A percentile compares a stretch with the other conserved stretches of the same genome.
Evolutionary conservation across 176 grass and related monocot genomes (phyloP).

Genomic region (Lolium perenne): DNA sequence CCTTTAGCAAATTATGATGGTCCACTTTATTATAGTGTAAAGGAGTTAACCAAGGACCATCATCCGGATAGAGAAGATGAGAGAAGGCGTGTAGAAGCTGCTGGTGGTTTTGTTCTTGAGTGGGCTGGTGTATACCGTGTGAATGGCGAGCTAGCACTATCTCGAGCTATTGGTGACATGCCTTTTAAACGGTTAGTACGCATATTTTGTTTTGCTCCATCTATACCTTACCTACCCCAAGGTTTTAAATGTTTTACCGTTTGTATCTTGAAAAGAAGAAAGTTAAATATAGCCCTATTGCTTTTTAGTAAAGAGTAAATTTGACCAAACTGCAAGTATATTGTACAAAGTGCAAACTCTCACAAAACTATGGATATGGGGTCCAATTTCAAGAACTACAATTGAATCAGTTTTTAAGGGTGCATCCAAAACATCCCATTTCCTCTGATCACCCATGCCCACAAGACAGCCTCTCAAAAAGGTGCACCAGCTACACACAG

Average conservation of each 20-base stretch:
- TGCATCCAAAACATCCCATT: background rate
- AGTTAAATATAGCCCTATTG: constrained; percentile 22
- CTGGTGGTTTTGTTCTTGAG: constrained; percentile 87
- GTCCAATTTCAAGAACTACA: background rate
- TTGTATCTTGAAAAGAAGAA: constrained; percentile 14
- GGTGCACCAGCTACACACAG: background rate
- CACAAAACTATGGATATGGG: background rate
- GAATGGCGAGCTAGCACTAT: constrained; percentile 88
- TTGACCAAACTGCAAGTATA: constrained; percentile 3
- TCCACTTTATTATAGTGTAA: constrained; percentile 72
- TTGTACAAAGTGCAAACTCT: background rate
- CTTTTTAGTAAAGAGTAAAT: constrained; percentile 27
- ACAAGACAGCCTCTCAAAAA: background rate
- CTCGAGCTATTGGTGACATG: constrained; percentile 91
- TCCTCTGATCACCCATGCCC: background rate
- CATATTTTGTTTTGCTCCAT: constrained; percentile 35
- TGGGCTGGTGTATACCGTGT: constrained; percentile 88
- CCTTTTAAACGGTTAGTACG: constrained; percentile 76
- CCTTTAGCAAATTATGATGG: constrained; percentile 69
- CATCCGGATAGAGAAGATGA: constrained; percentile 98
- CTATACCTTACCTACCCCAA: background rate
- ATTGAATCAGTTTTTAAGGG: background rate
- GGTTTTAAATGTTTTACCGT: background rate
- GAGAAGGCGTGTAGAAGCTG: constrained; percentile 83
- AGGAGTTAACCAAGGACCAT: constrained; percentile 90